phyloP scores from a whole-genome alignment of 345 rosid genomes.

The Lumnitzera littorea region DNA sequence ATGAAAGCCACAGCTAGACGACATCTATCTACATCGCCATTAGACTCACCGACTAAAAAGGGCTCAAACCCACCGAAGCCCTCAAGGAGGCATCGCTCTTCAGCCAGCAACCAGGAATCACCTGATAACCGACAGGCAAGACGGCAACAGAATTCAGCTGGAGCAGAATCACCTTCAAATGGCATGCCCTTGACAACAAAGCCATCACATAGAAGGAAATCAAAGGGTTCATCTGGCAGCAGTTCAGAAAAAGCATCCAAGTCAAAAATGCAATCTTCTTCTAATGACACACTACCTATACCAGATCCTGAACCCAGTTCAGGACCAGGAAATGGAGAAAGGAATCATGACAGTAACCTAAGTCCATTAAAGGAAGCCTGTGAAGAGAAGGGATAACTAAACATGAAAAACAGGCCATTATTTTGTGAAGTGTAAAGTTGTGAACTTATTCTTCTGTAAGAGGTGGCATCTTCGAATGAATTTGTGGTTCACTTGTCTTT shows the following conservation, averaged over 20 bases:
- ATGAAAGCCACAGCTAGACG: background rate
- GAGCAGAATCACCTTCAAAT: conserved; percentile 13
- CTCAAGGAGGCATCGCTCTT: conserved; percentile 23
- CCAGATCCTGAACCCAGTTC: conserved; percentile 4
- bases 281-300: conserved; percentile 3
- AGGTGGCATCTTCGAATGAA: too few species aligned
- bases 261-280: conserved; percentile 20
- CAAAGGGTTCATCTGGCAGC: conserved; percentile 21
- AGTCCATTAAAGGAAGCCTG: conserved; percentile 16
- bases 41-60: conserved; percentile 15
- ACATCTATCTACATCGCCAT: conserved; percentile 3
- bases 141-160: conserved; percentile 7
- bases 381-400: conserved; percentile 5
- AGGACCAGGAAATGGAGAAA: background rate
- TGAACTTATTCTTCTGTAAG: too few species aligned
- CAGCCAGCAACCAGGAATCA: conserved; percentile 11
- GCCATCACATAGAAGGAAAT: conserved; percentile 23
- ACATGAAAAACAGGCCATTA: too few species aligned
- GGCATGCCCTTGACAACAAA: conserved; percentile 17
- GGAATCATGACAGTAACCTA: conserved; percentile 11
- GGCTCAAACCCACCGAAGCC: conserved; percentile 10
- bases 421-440: too few species aligned
- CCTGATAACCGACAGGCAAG: conserved; percentile 13
- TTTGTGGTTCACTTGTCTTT: too few species aligned
- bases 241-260: conserved; percentile 13